A percentile compares a stretch with the other conserved stretches of the same genome.
Evolutionary conservation across 805 yeast genomes (phyloP).

Genomic region (Wickerhamiella occidentalis): DNA sequence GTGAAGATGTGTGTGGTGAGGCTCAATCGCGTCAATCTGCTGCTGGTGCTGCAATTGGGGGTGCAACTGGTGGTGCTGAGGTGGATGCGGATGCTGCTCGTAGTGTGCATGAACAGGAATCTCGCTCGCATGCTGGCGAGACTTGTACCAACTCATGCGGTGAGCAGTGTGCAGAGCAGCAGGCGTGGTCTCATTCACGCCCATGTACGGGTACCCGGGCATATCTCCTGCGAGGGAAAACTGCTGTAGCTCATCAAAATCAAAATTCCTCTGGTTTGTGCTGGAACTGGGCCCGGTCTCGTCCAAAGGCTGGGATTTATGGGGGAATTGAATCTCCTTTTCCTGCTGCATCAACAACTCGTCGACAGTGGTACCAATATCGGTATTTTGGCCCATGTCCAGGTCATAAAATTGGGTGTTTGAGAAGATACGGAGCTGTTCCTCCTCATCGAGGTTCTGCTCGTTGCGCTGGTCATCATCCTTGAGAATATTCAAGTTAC

Average conservation of each 20-base stretch:
- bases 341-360: constrained; percentile 32
- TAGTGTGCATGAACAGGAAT: background rate
- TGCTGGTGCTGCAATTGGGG: background rate
- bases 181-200: constrained; percentile 4
- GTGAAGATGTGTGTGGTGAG: background rate
- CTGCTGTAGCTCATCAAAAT: constrained; percentile 24
- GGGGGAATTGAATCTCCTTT: constrained; percentile 27
- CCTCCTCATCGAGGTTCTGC: constrained; percentile 26
- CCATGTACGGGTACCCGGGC: constrained; percentile 17
- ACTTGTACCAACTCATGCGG: constrained; percentile 8
- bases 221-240: constrained; percentile 28
- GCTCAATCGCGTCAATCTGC: background rate
- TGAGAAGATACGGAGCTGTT: constrained; percentile 30
- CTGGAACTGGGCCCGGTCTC: constrained; percentile 10
- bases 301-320: constrained; percentile 16
- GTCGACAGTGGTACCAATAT: constrained; percentile 32
- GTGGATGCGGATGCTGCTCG: too few relatives aligned
- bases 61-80: background rate
- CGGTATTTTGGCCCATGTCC: constrained; percentile 34
- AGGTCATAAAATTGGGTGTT: constrained; percentile 36
- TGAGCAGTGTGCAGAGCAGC: constrained; percentile 10
- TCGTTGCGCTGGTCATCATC: constrained; percentile 14
- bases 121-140: constrained; percentile 4
- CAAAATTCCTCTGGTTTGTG: constrained; percentile 15
- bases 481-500: background rate